Evolutionary conservation across 257 asterid species (phyloP).

Genomic region (Solanum tarijense): DNA sequence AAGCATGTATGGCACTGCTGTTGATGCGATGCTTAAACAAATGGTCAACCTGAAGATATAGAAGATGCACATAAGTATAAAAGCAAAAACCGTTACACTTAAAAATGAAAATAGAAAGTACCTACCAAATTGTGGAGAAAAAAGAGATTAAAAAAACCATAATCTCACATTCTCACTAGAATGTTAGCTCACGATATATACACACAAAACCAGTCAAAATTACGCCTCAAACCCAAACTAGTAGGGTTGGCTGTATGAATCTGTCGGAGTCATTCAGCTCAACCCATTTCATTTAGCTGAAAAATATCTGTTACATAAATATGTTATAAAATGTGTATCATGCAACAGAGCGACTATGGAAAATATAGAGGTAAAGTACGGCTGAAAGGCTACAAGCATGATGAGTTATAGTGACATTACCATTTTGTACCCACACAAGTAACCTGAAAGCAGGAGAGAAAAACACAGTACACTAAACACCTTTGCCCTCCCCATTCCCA

Average conservation of each 20-base stretch:
- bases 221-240: background rate
- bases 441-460: background rate
- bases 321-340: background rate
- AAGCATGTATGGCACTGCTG: constrained; percentile 68
- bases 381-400: background rate
- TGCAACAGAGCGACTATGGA: background rate
- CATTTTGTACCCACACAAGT: background rate
- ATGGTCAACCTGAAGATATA: constrained; percentile 71
- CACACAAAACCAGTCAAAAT: background rate
- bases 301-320: background rate
- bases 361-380: background rate
- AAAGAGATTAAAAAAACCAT: background rate
- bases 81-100: background rate
- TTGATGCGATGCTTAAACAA: constrained; percentile 89
- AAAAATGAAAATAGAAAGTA: background rate
- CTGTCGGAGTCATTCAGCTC: background rate
- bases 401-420: background rate
- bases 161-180: background rate
- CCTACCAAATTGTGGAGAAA: background rate
- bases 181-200: background rate
- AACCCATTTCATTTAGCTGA: background rate
- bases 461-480: background rate
- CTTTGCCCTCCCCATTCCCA: background rate
- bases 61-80: background rate
- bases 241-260: background rate